Percentiles rank a stretch among this genome's conserved stretches.
These are phyloP conservation scores for Debaryomycetaceae sp. DNA, from an alignment of 1,139 yeast genomes.

Conservation along the genomic window DNA sequence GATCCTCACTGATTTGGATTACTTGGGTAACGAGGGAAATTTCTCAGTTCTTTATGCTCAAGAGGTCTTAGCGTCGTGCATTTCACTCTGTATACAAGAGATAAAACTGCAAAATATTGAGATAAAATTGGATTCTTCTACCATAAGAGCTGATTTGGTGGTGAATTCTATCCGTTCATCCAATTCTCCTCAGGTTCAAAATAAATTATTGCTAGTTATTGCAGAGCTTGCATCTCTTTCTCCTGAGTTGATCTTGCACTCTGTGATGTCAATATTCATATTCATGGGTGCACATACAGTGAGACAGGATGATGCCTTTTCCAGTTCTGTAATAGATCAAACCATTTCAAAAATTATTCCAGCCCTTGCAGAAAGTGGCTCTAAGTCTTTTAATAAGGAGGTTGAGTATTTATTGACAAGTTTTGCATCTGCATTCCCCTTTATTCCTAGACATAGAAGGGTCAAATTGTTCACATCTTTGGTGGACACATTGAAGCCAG, in stretches of 20 bases:
- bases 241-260: conserved; percentile 89
- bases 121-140: conserved; percentile 53
- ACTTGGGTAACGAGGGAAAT: conserved; percentile 87
- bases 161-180: conserved; percentile 90
- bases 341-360: conserved; percentile 90
- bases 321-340: conserved; percentile 88
- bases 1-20: conserved; percentile 79
- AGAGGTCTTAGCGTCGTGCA: conserved; percentile 84
- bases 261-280: conserved; percentile 98
- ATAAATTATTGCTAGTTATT: conserved; percentile 76
- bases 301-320: conserved; percentile 94
- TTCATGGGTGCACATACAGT: conserved; percentile 98
- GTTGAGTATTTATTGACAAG: conserved; percentile 82
- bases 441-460: conserved; percentile 95
- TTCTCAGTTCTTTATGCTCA: conserved; percentile 89
- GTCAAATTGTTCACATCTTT: conserved; percentile 78
- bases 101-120: conserved; percentile 33
- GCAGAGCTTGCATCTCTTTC: conserved; percentile 85
- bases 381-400: conserved; percentile 53
- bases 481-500: conserved; percentile 72
- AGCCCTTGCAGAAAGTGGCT: conserved; percentile 68
- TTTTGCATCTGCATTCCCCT: conserved; percentile 90
- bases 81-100: conserved; percentile 64
- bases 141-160: conserved; percentile 82
- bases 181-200: conserved; percentile 91